phyloP scores from a whole-genome alignment of 495 filamentous ascomycete species.

The Podospora comata region DNA sequence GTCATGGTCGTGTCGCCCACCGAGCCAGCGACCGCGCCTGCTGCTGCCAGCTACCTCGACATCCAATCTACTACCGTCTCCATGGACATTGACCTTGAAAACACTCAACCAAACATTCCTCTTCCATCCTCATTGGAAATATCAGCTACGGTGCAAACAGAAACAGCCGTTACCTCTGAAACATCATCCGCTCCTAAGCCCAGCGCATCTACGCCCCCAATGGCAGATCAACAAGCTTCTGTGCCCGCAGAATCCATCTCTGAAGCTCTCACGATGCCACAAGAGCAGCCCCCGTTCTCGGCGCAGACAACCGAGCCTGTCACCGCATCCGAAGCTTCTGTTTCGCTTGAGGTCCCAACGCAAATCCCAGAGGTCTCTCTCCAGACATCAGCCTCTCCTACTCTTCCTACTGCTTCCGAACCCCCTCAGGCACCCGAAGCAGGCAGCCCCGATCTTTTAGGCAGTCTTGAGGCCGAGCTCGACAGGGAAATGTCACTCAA shows the following conservation, averaged over 20 bases:
- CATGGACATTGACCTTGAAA: slow-evolving; percentile 13
- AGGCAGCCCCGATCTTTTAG: slow-evolving; percentile 30
- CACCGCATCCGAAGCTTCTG: not conserved
- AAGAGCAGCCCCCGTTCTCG: not conserved
- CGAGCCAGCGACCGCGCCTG: slow-evolving; percentile 17
- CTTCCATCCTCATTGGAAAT: not conserved
- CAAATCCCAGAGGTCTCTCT: not conserved
- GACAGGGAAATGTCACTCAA: slow-evolving; percentile 30
- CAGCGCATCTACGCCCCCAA: not conserved
- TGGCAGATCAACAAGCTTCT: not conserved
- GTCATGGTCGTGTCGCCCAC: slow-evolving; percentile 40
- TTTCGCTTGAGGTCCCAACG: not conserved
- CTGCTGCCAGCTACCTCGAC: slow-evolving; percentile 21
- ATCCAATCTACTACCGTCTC: slow-evolving; percentile 9
- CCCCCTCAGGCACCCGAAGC: slow-evolving; percentile 20
- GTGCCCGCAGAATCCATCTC: too few species aligned
- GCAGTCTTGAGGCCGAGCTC: slow-evolving; percentile 34
- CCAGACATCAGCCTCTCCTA: not conserved
- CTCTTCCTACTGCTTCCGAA: not conserved
- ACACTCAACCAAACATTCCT: not conserved
- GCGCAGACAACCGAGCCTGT: not conserved
- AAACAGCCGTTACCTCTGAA: not conserved
- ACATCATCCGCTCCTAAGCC: not conserved
- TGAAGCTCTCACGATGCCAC: not conserved
- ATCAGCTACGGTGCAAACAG: not conserved